A percentile compares a stretch with the other conserved stretches of the same genome.
Conservation (phyloP, 2,329 filamentous ascomycete genomes). For the Neocatenulostroma microsporum region DNA sequence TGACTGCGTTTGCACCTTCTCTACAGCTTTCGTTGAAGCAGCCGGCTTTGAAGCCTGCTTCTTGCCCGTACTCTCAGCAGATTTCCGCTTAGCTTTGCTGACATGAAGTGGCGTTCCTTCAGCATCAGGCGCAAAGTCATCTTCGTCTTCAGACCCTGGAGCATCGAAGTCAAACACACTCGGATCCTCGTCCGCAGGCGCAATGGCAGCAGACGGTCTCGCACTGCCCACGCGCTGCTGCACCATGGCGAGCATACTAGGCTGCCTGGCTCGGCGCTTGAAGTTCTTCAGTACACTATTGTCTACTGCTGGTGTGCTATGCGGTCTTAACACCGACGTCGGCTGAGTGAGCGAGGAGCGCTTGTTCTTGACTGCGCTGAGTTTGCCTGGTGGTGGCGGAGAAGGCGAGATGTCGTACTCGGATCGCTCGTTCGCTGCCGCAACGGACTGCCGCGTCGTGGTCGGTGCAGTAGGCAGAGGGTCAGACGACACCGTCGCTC, state of each 20-base stretch:
- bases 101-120: conserved; percentile 60
- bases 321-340: conserved; percentile 38
- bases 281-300: conserved; percentile 45
- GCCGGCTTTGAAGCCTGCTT: conserved; percentile 10
- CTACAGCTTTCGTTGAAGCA: conserved; percentile 13
- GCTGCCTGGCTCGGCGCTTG: conserved; percentile 42
- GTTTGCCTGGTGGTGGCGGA: conserved; percentile 25
- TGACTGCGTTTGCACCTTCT: conserved; percentile 6
- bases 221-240: conserved; percentile 29
- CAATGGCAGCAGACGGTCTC: conserved; percentile 17
- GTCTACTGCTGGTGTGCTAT: conserved; percentile 38
- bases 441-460: not conserved
- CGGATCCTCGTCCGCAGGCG: conserved; percentile 32
- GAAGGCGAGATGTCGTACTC: conserved; percentile 22
- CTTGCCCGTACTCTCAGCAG: conserved; percentile 6
- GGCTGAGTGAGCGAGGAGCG: conserved; percentile 24
- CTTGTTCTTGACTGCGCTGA: conserved; percentile 24
- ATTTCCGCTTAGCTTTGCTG: conserved; percentile 32
- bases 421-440: conserved; percentile 9
- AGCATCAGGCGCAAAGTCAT: conserved; percentile 53
- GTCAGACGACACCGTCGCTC: conserved; percentile 10
- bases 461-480: conserved; percentile 4
- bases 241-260: conserved; percentile 43
- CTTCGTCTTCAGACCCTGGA: conserved; percentile 22
- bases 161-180: conserved; percentile 23